Evolutionary conservation across 768 basidiomycete genomes (phyloP).

Genomic region (Phaffia australis): DNA sequence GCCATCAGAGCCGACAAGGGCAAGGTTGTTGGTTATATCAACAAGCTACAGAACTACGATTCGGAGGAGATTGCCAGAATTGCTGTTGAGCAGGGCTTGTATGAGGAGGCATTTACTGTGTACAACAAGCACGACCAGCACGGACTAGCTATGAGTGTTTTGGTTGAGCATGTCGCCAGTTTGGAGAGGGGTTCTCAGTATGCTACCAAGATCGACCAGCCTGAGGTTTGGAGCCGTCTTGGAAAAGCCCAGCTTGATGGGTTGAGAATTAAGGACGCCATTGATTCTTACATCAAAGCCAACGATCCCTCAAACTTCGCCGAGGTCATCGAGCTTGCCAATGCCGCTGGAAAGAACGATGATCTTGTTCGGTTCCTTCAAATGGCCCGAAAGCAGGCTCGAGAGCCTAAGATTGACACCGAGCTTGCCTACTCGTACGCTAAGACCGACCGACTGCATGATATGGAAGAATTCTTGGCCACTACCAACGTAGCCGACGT

Average conservation of each 20-base stretch:
- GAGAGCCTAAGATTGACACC: constrained; percentile 96
- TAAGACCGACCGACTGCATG: constrained; percentile 76
- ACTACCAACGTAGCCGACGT: constrained; percentile 99
- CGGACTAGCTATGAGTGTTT: constrained; percentile 88
- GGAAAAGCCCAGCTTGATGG: constrained; percentile 99
- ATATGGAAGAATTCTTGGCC: constrained; percentile 97
- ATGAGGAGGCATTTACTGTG: constrained; percentile 91
- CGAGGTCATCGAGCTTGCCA: constrained; percentile 92
- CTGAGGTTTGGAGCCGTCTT: constrained; percentile 92
- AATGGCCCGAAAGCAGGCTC: constrained; percentile 93
- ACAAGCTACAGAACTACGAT: constrained; percentile 93
- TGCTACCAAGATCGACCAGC: constrained; percentile 89
- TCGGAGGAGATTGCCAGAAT: constrained; percentile 89
- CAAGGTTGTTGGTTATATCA: constrained; percentile 95
- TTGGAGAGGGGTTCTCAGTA: constrained; percentile 94
- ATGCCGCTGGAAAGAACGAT: constrained; percentile 81
- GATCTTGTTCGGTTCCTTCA: constrained; percentile 91
- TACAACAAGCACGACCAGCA: constrained; percentile 97
- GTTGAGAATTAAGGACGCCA: constrained; percentile 92
- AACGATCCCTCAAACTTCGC: constrained; percentile 85
- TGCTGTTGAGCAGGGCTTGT: constrained; percentile 87
- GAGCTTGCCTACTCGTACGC: constrained; percentile 97
- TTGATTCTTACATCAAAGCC: constrained; percentile 97
- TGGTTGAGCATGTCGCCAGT: constrained; percentile 96
- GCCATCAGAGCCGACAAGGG: constrained; percentile 97